Evolutionary conservation across 139 green algal species (phyloP).

Genomic region (Tetraselmis chui): DNA sequence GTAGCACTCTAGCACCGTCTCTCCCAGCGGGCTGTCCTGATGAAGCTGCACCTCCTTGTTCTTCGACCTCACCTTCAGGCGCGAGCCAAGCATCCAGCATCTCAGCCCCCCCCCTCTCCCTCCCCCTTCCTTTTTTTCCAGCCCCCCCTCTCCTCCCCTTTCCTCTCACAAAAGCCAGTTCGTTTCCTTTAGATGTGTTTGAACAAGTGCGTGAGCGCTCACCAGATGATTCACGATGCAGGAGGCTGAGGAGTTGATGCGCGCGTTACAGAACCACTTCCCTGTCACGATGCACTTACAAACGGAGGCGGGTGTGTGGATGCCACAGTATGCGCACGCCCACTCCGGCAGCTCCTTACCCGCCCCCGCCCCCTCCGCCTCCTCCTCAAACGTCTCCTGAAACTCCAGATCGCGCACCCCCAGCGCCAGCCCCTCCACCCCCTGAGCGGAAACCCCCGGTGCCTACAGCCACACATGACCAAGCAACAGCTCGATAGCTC

Average conservation of each 20-base stretch:
- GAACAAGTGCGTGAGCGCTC: not conserved
- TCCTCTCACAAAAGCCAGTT: no score
- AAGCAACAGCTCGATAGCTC: no score
- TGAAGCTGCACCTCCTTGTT: conserved; percentile 87
- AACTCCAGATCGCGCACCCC: conserved; percentile 13
- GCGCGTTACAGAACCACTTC: conserved; percentile 88
- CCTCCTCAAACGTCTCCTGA: conserved; percentile 39
- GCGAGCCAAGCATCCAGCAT: not conserved
- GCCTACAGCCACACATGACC: no score
- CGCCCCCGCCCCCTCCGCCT: conserved; percentile 11
- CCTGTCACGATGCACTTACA: conserved; percentile 81
- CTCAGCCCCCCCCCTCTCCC: no score
- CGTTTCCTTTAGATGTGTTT: no score
- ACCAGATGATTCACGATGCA: conserved; percentile 88
- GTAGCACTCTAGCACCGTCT: conserved; percentile 96
- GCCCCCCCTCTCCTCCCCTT: no score
- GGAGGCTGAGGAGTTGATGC: conserved; percentile 57
- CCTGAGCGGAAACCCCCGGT: not conserved
- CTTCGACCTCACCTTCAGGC: conserved; percentile 52
- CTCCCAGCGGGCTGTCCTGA: conserved; percentile 82
- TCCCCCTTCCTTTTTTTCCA: no score
- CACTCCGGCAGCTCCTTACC: conserved; percentile 43
- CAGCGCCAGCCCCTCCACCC: not conserved
- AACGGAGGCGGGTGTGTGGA: conserved; percentile 80
- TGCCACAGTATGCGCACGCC: conserved; percentile 88